Percentiles rank a stretch among this genome's conserved stretches.
These are phyloP conservation scores for Spathaspora sp. DNA, from an alignment of 805 yeast genomes.

Conservation along the genomic window DNA sequence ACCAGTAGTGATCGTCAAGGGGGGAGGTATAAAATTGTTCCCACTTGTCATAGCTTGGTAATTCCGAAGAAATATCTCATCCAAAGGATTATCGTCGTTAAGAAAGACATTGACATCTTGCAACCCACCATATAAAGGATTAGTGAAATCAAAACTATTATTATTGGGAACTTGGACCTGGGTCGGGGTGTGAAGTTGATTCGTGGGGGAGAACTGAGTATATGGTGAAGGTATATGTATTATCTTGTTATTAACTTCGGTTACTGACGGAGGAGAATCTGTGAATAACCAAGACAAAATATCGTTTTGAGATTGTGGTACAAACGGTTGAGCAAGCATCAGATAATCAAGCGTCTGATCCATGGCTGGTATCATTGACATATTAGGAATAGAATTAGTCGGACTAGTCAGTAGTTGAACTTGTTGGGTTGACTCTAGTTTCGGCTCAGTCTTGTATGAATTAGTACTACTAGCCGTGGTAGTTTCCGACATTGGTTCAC, in stretches of 20 bases:
- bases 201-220: conserved; percentile 8
- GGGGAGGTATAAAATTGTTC: not conserved
- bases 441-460: not conserved
- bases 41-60: not conserved
- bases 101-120: conserved; percentile 36
- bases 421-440: not conserved
- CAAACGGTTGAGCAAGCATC: not conserved
- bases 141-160: conserved; percentile 5
- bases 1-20: not conserved
- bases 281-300: conserved; percentile 39
- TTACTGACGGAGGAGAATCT: conserved; percentile 11
- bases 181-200: not conserved
- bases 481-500: not conserved
- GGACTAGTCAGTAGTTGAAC: not conserved
- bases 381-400: not conserved
- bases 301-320: conserved; percentile 32
- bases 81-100: conserved; percentile 36
- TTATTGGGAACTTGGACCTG: not conserved
- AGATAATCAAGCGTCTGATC: not conserved
- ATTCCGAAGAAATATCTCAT: conserved; percentile 24
- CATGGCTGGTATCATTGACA: not conserved
- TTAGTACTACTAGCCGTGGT: not conserved
- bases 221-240: conserved; percentile 9
- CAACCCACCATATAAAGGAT: conserved; percentile 17
- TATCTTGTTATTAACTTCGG: not conserved